Conservation (phyloP, 2,329 filamentous ascomycete genomes). For the Aureobasidium namibiae region DNA sequence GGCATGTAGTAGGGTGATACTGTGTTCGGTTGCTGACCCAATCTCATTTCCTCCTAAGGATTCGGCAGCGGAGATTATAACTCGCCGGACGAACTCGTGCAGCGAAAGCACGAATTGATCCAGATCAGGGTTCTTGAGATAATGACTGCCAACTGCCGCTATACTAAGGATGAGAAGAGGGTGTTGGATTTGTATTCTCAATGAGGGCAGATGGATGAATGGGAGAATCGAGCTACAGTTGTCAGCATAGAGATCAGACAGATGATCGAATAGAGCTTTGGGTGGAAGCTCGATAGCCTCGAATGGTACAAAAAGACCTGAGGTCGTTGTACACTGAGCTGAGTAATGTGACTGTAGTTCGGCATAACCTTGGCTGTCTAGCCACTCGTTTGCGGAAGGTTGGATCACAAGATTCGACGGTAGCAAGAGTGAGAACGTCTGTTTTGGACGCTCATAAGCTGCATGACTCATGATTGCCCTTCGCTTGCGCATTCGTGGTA, state of each 20-base stretch:
- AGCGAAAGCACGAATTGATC: conserved; percentile 11
- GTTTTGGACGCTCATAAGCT: not conserved
- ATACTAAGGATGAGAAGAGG: conserved; percentile 22
- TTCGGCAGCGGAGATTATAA: not conserved
- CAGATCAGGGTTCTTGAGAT: conserved; percentile 12
- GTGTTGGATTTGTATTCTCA: not conserved
- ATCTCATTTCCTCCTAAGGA: not conserved
- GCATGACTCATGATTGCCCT: not conserved
- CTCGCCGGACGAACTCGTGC: conserved; percentile 14
- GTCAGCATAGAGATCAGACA: not conserved
- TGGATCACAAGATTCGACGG: not conserved
- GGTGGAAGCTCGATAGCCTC: not conserved
- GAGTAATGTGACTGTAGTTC: not conserved
- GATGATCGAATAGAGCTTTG: not conserved
- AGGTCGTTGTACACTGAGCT: not conserved
- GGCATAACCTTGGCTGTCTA: not conserved
- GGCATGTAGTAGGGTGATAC: not conserved
- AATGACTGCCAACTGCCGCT: conserved; percentile 22
- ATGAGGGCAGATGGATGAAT: not conserved
- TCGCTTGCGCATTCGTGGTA: not conserved
- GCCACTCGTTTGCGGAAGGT: not conserved
- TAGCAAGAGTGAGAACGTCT: not conserved
- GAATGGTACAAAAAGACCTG: not conserved
- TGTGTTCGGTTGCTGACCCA: not conserved
- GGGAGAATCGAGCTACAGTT: not conserved